Evolutionary conservation across 176 grass and related monocot species (phyloP), one percentile per base, ranked within the genome.

Genomic region (Cenchrus fungigraminus): DNA sequence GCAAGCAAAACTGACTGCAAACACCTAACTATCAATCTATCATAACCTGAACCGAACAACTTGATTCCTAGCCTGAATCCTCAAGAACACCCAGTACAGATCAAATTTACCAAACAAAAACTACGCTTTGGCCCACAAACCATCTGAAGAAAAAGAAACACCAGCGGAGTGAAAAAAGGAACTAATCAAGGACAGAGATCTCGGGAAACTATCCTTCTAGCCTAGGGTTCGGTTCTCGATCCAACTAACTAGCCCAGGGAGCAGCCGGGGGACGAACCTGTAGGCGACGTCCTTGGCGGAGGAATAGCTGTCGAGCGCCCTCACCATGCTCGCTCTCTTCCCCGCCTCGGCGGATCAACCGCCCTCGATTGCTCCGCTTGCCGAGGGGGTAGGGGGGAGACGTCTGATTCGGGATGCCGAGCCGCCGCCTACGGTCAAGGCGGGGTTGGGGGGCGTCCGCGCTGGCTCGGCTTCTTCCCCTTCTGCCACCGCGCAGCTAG

Each of bases 271-370:
- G 16, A 43, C 73, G 58, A 61, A 95, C 93, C 93, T 86, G 83
- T 95, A 95, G 80, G 88, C 50, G 64, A 95, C 93, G 60, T 95
- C 93, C 6, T 85, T 86, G 59, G 59, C 20, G 70, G 93, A 94
- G 81, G 78, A 81, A 72, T 42, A 73, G 57, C 78, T 71, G 42
- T 78, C 68, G 85, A 90, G 84, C 19, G 66, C 9, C 82, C 70
- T 90, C 78, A 64, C 73, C 75, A 85, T 84, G 14, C 71, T 13
- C 37, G 67, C 56, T 7, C 10, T 19, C 46, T 19, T 25, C 37
- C 37, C 37, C 64, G 29, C 17, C 49, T 42, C 47, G 63, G 11
- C 56, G 0, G 74, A 59, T 19, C 52, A 20, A 14, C 17, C 32
- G 2, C 74, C 53, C 9, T n/a, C 11, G 31, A 0, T 25, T 43